Conservation (phyloP, 2,329 filamentous ascomycete species). For the Botrytis pseudocinerea region DNA sequence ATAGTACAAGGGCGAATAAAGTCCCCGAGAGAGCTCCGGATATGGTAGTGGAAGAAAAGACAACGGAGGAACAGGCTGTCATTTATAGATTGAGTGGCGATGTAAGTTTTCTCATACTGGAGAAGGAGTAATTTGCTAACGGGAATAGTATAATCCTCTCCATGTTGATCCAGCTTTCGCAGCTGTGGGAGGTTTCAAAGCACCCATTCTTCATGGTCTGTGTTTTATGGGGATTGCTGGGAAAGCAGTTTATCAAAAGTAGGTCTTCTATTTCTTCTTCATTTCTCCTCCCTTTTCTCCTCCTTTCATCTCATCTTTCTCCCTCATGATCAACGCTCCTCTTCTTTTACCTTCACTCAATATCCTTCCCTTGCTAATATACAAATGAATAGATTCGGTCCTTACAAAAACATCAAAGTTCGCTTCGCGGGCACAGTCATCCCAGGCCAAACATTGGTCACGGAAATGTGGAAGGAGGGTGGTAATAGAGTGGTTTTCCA, state of each 20-base stretch:
- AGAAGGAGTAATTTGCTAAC: background rate
- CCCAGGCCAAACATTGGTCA: slow-evolving; percentile 85
- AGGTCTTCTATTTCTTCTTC: background rate
- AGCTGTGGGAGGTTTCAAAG: slow-evolving; percentile 93
- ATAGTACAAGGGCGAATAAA: slow-evolving; percentile 75
- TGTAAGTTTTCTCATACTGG: slow-evolving; percentile 55
- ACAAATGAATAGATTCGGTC: slow-evolving; percentile 51
- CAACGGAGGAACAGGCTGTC: slow-evolving; percentile 86
- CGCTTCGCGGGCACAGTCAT: slow-evolving; percentile 83
- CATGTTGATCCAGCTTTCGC: slow-evolving; percentile 94
- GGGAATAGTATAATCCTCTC: slow-evolving; percentile 56
- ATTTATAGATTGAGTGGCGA: slow-evolving; percentile 93
- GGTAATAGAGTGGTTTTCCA: slow-evolving; percentile 79
- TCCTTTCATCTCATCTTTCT: background rate
- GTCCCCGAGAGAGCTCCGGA: slow-evolving; percentile 78
- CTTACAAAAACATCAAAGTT: slow-evolving; percentile 89
- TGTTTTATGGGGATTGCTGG: slow-evolving; percentile 90
- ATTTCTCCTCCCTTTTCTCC: background rate
- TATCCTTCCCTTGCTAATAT: background rate
- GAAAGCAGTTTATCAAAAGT: slow-evolving; percentile 85
- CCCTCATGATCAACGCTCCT: background rate
- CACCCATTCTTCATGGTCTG: slow-evolving; percentile 92
- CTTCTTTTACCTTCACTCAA: too few species aligned
- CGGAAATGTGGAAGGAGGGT: slow-evolving; percentile 92
- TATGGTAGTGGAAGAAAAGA: slow-evolving; percentile 79